Evolutionary conservation across 2,329 filamentous ascomycete species (phyloP).

Genomic region (Pseudocercospora eumusae): DNA sequence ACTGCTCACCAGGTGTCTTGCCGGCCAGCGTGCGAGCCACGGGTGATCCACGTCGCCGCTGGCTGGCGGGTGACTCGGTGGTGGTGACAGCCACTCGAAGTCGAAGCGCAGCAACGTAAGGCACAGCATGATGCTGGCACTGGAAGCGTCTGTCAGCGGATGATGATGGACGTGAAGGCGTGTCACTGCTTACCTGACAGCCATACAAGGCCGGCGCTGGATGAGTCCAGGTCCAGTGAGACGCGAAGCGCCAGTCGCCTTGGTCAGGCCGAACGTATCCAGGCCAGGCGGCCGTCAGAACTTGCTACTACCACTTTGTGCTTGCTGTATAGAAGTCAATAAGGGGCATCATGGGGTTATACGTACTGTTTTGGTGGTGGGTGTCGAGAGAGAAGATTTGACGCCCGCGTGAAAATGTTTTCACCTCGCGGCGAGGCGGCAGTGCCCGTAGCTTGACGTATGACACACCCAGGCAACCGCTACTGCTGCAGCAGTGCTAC

Average conservation of each 20-base stretch:
- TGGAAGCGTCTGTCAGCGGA: neutral
- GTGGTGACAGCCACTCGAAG: neutral
- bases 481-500: neutral
- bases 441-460: neutral
- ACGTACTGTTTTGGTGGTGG: neutral
- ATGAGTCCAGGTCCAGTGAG: constrained; percentile 2
- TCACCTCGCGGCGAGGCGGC: neutral
- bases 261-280: neutral
- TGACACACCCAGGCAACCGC: neutral
- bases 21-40: neutral
- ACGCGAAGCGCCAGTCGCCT: neutral
- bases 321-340: constrained; percentile 1
- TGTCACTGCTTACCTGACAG: neutral
- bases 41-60: neutral
- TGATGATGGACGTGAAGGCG: neutral
- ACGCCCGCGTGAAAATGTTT: neutral
- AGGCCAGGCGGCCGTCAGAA: neutral
- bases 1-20: neutral
- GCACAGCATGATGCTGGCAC: neutral
- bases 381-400: neutral
- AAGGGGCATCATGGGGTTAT: neutral
- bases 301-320: constrained; percentile 4
- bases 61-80: neutral
- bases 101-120: neutral
- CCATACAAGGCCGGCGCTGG: constrained; percentile 1